phyloP scores from a whole-genome alignment of 768 basidiomycete genomes.

The Cubamyces sp. region DNA sequence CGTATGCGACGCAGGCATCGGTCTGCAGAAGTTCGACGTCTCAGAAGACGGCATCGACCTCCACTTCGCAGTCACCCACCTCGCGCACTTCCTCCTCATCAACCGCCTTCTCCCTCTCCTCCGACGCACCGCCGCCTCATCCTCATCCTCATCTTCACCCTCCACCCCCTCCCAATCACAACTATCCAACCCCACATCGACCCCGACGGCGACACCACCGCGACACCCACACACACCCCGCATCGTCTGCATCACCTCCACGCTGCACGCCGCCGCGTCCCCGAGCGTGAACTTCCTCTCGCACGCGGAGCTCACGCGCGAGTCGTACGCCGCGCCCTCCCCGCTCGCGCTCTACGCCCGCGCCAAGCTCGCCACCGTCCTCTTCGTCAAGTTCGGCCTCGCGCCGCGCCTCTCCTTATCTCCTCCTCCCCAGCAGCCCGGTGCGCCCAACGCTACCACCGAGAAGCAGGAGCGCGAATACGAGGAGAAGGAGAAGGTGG shows the following conservation, averaged over 20 bases:
- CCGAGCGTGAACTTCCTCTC: constrained; percentile 39
- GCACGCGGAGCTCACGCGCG: constrained; percentile 42
- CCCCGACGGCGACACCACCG: neutral
- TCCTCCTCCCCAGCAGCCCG: neutral
- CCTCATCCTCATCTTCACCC: neutral
- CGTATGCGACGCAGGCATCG: constrained; percentile 36
- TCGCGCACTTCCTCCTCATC: constrained; percentile 46
- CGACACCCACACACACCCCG: constrained; percentile 35
- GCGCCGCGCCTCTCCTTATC: constrained; percentile 10
- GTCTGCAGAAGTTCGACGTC: constrained; percentile 32
- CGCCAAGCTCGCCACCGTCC: constrained; percentile 46
- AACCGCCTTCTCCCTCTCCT: constrained; percentile 46
- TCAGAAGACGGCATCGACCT: constrained; percentile 34
- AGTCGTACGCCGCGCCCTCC: constrained; percentile 31
- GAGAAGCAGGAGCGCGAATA: no score
- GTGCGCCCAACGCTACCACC: neutral
- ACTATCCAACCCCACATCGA: neutral
- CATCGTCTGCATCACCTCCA: constrained; percentile 45
- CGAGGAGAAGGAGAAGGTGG: no score
- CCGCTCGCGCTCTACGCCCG: constrained; percentile 42
- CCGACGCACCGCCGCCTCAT: constrained; percentile 37
- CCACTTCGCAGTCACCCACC: constrained; percentile 40
- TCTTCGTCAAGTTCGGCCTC: constrained; percentile 41
- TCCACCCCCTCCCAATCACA: neutral
- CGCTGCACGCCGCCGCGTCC: constrained; percentile 44